phyloP scores from a whole-genome alignment of 2,329 filamentous ascomycete species.

The Sporothrix variecibatus region DNA sequence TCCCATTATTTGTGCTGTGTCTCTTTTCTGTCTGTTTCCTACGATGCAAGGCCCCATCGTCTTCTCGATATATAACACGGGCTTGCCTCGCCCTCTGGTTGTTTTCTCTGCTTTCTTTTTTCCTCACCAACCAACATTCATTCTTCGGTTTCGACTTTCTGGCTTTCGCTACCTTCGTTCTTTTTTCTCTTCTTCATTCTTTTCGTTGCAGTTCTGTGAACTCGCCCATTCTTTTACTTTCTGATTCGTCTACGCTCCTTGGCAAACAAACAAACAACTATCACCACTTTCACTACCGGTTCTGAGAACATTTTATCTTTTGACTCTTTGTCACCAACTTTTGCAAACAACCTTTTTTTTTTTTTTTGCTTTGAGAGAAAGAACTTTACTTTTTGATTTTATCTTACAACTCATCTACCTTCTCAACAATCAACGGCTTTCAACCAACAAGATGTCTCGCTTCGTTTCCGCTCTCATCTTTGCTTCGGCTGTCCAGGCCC shows the following conservation, averaged over 20 bases:
- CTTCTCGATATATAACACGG: conserved; percentile 11
- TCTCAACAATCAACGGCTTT: neutral
- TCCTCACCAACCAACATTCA: conserved; percentile 26
- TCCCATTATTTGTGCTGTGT: neutral
- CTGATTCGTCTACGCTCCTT: conserved; percentile 15
- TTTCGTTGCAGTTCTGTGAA: conserved; percentile 31
- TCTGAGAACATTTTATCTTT: conserved; percentile 25
- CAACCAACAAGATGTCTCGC: conserved; percentile 27
- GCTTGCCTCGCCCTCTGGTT: neutral
- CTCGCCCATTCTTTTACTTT: conserved; percentile 22
- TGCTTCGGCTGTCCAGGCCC: conserved; percentile 41
- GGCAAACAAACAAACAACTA: neutral
- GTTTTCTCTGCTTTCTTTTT: conserved; percentile 13
- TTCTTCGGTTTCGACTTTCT: conserved; percentile 20
- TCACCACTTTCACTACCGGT: conserved; percentile 18
- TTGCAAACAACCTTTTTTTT: neutral
- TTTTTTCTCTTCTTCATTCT: conserved; percentile 25
- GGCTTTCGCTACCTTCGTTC: conserved; percentile 23
- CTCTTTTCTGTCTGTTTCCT: neutral
- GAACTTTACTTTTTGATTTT: neutral
- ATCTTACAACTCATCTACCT: neutral
- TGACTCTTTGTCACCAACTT: neutral
- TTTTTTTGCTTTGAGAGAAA: neutral
- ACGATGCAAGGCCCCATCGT: neutral
- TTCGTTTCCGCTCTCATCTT: conserved; percentile 43